Evolutionary conservation across 1,284 basidiomycete genomes (phyloP).

Genomic region (Pascua guehoae): DNA sequence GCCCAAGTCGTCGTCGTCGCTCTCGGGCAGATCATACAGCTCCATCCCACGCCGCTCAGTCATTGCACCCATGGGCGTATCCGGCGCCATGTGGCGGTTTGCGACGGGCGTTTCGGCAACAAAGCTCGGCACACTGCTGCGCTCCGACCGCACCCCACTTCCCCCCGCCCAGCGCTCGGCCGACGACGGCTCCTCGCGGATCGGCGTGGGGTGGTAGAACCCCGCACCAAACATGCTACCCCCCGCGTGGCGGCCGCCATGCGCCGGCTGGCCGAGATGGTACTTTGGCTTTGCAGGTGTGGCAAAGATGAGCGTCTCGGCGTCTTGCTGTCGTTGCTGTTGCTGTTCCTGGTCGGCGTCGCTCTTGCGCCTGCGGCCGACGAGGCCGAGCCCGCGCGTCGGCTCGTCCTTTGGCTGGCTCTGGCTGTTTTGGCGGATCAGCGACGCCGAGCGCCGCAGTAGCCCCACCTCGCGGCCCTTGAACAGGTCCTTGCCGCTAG

Average conservation of each 20-base stretch:
- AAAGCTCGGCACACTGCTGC: too few relatives aligned
- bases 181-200: constrained; percentile 34
- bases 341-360: neutral
- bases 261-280: constrained; percentile 14
- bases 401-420: neutral
- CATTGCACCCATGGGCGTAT: neutral
- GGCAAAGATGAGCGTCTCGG: constrained; percentile 36
- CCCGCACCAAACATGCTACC: neutral
- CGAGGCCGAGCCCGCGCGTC: too few relatives aligned
- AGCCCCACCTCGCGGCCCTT: constrained; percentile 11
- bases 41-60: neutral
- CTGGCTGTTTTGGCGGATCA: constrained; percentile 15
- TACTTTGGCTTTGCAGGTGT: constrained; percentile 37
- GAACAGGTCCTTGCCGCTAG: constrained; percentile 41
- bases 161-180: neutral
- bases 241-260: neutral
- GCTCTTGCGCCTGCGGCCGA: constrained; percentile 4
- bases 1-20: constrained; percentile 28
- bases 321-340: neutral
- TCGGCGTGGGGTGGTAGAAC: constrained; percentile 31
- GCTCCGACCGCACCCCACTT: too few relatives aligned
- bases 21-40: neutral
- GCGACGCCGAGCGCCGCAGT: constrained; percentile 2
- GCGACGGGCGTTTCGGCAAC: constrained; percentile 16
- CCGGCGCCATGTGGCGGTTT: neutral